Percentiles rank a stretch among this genome's conserved stretches.
Evolutionary conservation across 306 rosid species (phyloP).

Genomic region (Cotoneaster glaucophyllus): DNA sequence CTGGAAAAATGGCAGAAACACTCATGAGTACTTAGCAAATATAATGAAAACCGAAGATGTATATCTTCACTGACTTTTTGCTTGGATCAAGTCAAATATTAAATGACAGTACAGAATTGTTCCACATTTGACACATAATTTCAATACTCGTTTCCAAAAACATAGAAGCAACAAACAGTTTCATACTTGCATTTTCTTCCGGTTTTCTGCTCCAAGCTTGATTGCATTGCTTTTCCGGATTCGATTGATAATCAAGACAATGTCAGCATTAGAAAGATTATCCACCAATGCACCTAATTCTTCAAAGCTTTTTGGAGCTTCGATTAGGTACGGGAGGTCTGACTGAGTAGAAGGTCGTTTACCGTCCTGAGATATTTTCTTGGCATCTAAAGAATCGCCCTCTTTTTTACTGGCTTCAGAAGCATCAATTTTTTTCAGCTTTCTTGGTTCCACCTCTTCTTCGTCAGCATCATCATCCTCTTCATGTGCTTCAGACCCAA

Average conservation of each 20-base stretch:
- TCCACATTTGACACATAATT: neutral
- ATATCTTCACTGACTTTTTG: neutral
- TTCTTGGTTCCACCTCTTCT: constrained; percentile 15
- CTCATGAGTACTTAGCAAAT: neutral
- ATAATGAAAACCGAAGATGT: neutral
- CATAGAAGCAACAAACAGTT: constrained; percentile 1
- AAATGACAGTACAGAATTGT: neutral
- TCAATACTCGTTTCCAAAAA: constrained; percentile 10
- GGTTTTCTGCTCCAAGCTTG: constrained; percentile 75
- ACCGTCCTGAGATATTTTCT: constrained; percentile 34
- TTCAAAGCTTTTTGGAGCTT: constrained; percentile 80
- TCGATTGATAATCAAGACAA: constrained; percentile 60
- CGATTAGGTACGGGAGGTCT: constrained; percentile 75
- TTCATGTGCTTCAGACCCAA: constrained; percentile 31
- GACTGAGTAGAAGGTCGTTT: constrained; percentile 30
- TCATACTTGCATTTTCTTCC: constrained; percentile 83
- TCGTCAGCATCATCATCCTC: constrained; percentile 16
- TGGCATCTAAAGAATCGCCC: constrained; percentile 28
- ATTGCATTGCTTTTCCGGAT: constrained; percentile 83
- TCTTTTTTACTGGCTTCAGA: constrained; percentile 30
- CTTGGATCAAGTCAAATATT: neutral
- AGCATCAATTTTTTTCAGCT: constrained; percentile 15
- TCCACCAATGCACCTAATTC: constrained; percentile 55
- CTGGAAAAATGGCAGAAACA: constrained; percentile 40
- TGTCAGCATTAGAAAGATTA: constrained; percentile 47